A percentile compares a stretch with the other conserved stretches of the same genome.
phyloP scores from a whole-genome alignment of 139 green algal species.

The Closterium sp. region DNA sequence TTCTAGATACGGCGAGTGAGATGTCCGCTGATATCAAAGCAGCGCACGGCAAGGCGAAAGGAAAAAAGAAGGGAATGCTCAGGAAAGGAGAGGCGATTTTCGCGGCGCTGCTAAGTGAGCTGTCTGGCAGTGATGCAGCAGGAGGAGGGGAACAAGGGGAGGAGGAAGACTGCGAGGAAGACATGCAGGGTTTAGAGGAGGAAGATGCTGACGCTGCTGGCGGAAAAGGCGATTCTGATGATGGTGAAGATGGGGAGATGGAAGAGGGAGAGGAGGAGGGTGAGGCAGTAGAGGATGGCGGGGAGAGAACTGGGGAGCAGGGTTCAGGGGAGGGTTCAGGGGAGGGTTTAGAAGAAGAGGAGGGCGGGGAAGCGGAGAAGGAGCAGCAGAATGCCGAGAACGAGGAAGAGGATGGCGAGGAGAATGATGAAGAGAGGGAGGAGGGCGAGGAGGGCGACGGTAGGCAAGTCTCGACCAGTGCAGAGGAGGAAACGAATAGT shows the following conservation, averaged over 20 bases:
- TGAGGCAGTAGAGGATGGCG: not conserved
- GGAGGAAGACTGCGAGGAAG: not conserved
- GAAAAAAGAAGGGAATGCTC: conserved; percentile 15
- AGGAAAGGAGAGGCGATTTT: conserved; percentile 4
- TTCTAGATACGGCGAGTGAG: not conserved
- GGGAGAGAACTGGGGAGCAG: too few species aligned
- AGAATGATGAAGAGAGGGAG: not conserved
- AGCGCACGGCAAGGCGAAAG: not conserved
- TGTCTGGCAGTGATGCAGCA: not conserved
- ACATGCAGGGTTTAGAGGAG: not conserved
- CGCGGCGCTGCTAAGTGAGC: not conserved
- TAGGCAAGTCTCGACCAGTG: not conserved
- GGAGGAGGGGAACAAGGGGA: conserved; percentile 15
- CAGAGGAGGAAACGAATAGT: too few species aligned
- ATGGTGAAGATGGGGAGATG: conserved; percentile 7
- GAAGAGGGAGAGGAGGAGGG: conserved; percentile 14
- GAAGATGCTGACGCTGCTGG: not conserved
- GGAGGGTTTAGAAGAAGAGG: not conserved
- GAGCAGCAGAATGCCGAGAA: not conserved
- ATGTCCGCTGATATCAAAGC: conserved; percentile 7
- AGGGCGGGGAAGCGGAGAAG: not conserved
- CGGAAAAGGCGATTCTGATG: not conserved
- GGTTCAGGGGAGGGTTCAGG: conserved; percentile 4
- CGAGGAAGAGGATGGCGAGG: not conserved
- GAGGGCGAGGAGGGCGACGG: not conserved